Evolutionary conservation across 305 asterid species (phyloP).

Genomic region (Ruellia speciosa): DNA sequence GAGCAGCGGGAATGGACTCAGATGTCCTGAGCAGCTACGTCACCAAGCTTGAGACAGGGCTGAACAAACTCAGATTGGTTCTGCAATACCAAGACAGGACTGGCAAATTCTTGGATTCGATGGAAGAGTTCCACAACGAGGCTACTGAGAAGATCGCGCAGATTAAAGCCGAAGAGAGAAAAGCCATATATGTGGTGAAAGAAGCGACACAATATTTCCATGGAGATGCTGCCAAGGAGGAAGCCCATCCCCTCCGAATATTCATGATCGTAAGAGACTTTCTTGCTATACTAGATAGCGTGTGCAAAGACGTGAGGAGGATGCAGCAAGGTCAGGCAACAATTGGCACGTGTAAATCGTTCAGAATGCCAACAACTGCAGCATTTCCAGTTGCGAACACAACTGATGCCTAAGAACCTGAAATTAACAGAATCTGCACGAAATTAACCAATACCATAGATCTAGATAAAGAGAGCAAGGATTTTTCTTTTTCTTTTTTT

Average conservation of each 20-base stretch:
- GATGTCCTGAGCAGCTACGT: slow-evolving; percentile 79
- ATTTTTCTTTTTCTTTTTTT: too few species aligned
- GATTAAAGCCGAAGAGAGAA: slow-evolving; percentile 56
- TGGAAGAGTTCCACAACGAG: slow-evolving; percentile 53
- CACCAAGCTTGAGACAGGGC: slow-evolving; percentile 67
- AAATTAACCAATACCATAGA: too few species aligned
- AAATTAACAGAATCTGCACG: too few species aligned
- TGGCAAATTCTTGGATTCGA: slow-evolving; percentile 59
- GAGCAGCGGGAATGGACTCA: slow-evolving; percentile 90
- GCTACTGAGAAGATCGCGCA: slow-evolving; percentile 52
- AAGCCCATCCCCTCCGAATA: slow-evolving; percentile 82
- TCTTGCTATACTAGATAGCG: slow-evolving; percentile 59
- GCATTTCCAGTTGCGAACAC: too few species aligned
- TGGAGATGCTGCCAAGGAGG: slow-evolving; percentile 86
- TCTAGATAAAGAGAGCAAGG: too few species aligned
- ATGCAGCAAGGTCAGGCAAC: slow-evolving; percentile 56
- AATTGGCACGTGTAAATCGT: slow-evolving; percentile 61
- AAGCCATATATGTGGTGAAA: slow-evolving; percentile 53
- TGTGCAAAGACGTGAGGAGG: slow-evolving; percentile 77
- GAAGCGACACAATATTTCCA: slow-evolving; percentile 85
- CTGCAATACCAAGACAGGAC: slow-evolving; percentile 38
- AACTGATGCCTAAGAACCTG: too few species aligned
- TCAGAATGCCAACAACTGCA: slow-evolving; percentile 57
- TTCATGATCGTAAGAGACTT: slow-evolving; percentile 84
- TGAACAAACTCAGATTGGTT: slow-evolving; percentile 53